These are phyloP conservation scores for Tetradesmus obliquus DNA, from an alignment of 139 green algal genomes.

Conservation along the genomic window DNA sequence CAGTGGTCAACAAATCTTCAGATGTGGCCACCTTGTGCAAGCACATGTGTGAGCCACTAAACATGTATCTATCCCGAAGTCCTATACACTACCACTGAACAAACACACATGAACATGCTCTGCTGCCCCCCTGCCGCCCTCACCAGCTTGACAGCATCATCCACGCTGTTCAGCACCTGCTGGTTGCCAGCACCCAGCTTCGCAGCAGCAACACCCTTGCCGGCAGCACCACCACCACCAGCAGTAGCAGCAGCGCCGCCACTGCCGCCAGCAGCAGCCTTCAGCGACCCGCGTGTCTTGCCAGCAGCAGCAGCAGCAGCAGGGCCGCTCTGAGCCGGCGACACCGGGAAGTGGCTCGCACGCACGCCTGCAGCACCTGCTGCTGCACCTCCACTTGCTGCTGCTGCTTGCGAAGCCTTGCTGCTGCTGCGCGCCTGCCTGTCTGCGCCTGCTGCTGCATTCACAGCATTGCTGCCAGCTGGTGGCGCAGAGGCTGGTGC, in stretches of 20 bases:
- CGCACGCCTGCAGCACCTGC: neutral
- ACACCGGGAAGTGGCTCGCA: neutral
- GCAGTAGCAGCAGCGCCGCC: neutral
- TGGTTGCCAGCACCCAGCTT: neutral
- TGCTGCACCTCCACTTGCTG: neutral
- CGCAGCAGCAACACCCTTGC: neutral
- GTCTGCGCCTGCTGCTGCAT: neutral
- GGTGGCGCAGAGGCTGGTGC: neutral
- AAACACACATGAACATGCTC: too few relatives aligned
- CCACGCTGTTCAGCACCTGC: neutral
- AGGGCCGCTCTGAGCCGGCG: neutral
- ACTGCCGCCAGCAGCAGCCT: neutral
- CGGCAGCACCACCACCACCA: neutral
- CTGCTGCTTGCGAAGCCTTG: neutral
- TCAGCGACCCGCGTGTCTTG: neutral
- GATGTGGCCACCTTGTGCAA: too few relatives aligned
- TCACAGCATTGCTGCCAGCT: neutral
- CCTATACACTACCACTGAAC: too few relatives aligned
- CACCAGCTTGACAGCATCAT: constrained; percentile 5
- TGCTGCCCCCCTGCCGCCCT: too few relatives aligned
- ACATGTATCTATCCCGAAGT: too few relatives aligned
- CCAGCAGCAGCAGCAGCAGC: neutral
- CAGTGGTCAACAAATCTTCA: too few relatives aligned
- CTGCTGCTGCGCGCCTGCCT: neutral
- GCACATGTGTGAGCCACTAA: too few relatives aligned